Conservation (phyloP, 1,284 basidiomycete species). For the Ceratobasidium sp. region DNA sequence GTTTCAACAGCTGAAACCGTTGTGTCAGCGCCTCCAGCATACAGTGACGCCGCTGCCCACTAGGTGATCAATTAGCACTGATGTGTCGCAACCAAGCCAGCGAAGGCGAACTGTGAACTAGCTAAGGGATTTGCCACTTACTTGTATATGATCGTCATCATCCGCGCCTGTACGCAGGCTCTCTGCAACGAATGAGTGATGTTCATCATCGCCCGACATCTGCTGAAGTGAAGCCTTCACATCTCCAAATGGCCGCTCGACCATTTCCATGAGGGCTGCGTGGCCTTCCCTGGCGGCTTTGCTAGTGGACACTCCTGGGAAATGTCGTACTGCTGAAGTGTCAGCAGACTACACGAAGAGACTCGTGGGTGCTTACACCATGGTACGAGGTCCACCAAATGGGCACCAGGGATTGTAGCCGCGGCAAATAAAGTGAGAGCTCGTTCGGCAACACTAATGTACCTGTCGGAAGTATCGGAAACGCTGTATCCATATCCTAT, state of each 20-base stretch:
- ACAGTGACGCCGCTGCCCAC: slow-evolving; percentile 34
- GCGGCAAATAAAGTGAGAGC: slow-evolving; percentile 28
- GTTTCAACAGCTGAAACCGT: slow-evolving; percentile 42
- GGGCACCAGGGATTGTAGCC: slow-evolving; percentile 31
- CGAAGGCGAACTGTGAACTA: neutral
- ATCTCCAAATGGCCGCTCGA: slow-evolving; percentile 28
- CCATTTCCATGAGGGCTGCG: slow-evolving; percentile 33
- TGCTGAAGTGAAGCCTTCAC: slow-evolving; percentile 12
- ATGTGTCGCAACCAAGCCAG: too few species aligned
- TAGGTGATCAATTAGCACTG: slow-evolving; percentile 1
- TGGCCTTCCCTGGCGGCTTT: slow-evolving; percentile 10
- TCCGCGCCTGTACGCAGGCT: slow-evolving; percentile 8
- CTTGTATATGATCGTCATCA: slow-evolving; percentile 34
- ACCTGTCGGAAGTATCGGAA: slow-evolving; percentile 27
- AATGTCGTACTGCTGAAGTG: slow-evolving; percentile 1
- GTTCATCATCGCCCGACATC: neutral
- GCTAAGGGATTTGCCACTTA: neutral
- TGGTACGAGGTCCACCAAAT: slow-evolving; percentile 17
- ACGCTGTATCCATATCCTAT: slow-evolving; percentile 33
- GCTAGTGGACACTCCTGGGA: slow-evolving; percentile 3
- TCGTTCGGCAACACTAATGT: slow-evolving; percentile 33
- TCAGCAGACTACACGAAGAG: neutral
- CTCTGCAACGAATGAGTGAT: slow-evolving; percentile 21
- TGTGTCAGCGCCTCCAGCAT: slow-evolving; percentile 42
- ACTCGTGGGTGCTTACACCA: neutral